These are phyloP conservation scores for Tricholoma sp. DNA, from an alignment of 768 basidiomycete species.

Conservation along the genomic window DNA sequence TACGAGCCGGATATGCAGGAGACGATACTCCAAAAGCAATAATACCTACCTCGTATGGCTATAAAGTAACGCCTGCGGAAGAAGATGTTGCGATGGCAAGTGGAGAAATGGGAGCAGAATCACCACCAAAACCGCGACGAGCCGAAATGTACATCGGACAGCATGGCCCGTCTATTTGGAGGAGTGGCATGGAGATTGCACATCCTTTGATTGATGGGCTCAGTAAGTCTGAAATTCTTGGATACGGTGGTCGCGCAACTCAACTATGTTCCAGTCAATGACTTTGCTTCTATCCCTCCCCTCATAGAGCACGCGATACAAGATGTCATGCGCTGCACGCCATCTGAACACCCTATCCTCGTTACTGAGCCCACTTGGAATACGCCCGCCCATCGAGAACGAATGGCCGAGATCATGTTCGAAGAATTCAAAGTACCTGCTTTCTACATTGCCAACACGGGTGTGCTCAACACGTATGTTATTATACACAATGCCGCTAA, in stretches of 20 bases:
- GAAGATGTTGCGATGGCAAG: slow-evolving; percentile 54
- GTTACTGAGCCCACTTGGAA: slow-evolving; percentile 98
- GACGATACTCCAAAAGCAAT: slow-evolving; percentile 94
- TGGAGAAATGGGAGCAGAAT: slow-evolving; percentile 31
- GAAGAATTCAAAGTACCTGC: slow-evolving; percentile 94
- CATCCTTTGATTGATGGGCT: slow-evolving; percentile 84
- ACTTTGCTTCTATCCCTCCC: slow-evolving; percentile 70
- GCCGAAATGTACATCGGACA: slow-evolving; percentile 79
- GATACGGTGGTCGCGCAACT: neutral
- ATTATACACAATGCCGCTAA: neutral
- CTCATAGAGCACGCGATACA: slow-evolving; percentile 71
- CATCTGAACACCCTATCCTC: slow-evolving; percentile 85
- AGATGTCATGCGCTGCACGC: slow-evolving; percentile 70
- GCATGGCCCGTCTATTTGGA: slow-evolving; percentile 85
- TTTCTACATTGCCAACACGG: slow-evolving; percentile 93
- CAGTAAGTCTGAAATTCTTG: slow-evolving; percentile 42
- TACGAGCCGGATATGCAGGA: slow-evolving; percentile 95
- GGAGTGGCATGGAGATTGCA: slow-evolving; percentile 80
- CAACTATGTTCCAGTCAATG: slow-evolving; percentile 43
- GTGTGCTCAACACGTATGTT: slow-evolving; percentile 86
- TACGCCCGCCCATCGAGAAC: slow-evolving; percentile 84
- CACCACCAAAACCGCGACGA: slow-evolving; percentile 32
- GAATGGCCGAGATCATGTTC: slow-evolving; percentile 96
- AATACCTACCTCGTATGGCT: slow-evolving; percentile 87
- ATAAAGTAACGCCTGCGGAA: slow-evolving; percentile 41